Conservation (phyloP, 768 basidiomycete genomes). For the Termitomyces sp. region DNA sequence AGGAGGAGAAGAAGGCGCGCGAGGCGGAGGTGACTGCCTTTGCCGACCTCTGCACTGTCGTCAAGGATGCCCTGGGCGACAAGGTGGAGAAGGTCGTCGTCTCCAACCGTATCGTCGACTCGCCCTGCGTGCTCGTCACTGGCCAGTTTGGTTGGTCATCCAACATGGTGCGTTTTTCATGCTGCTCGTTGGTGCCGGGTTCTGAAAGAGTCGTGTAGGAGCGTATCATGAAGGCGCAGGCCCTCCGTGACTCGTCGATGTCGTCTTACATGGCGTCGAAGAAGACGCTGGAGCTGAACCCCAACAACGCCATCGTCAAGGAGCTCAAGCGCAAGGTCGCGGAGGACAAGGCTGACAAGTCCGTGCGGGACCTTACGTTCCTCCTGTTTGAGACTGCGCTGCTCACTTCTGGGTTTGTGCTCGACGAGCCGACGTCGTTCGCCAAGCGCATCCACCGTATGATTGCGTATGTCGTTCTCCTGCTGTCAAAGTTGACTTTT, state of each 20-base stretch:
- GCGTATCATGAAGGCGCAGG: constrained; percentile 99
- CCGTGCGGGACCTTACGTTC: constrained; percentile 93
- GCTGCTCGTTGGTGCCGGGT: background rate
- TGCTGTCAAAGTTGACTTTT: constrained; percentile 1
- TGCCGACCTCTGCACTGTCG: constrained; percentile 84
- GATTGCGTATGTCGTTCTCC: constrained; percentile 60
- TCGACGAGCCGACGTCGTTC: constrained; percentile 93
- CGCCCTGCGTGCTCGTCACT: constrained; percentile 95
- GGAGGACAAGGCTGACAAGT: constrained; percentile 98
- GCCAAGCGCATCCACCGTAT: constrained; percentile 96
- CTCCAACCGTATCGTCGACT: constrained; percentile 96
- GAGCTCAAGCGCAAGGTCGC: constrained; percentile 93
- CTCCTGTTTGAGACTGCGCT: constrained; percentile 96
- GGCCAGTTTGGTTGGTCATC: constrained; percentile 99
- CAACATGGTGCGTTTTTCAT: constrained; percentile 70
- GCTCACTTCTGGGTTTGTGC: constrained; percentile 91
- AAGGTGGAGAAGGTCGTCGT: constrained; percentile 99
- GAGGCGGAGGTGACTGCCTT: constrained; percentile 83
- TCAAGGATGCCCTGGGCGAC: constrained; percentile 98
- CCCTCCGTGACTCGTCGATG: constrained; percentile 93
- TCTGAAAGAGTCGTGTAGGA: constrained; percentile 38
- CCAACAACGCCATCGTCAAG: constrained; percentile 87
- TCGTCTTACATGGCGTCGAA: constrained; percentile 99
- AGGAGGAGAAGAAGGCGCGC: constrained; percentile 90
- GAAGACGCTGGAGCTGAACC: constrained; percentile 98